Evolutionary conservation across 306 rosid genomes (phyloP).

Genomic region (Cucumis sativus): Cucumber_9930_V3 NC_026656.2:2926501-2927000

Average conservation of each 20-base stretch:
- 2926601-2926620: background rate
- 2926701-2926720: background rate
- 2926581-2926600: background rate
- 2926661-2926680: background rate
- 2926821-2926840: background rate
- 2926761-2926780: background rate
- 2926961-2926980: too few relatives aligned
- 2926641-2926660: background rate
- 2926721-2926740: background rate
- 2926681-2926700: background rate
- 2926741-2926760: background rate
- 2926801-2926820: background rate
- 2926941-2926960: too few relatives aligned
- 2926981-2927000: too few relatives aligned
- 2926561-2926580: background rate
- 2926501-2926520: constrained; percentile 4
- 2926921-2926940: too few relatives aligned
- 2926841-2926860: background rate
- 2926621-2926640: background rate
- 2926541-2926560: background rate
- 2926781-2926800: background rate
- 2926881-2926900: too few relatives aligned
- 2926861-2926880: background rate
- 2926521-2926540: background rate
- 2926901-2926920: too few relatives aligned